These are phyloP conservation scores for Gillenia trifoliata DNA, from an alignment of 306 rosid genomes.

Conservation along the genomic window DNA sequence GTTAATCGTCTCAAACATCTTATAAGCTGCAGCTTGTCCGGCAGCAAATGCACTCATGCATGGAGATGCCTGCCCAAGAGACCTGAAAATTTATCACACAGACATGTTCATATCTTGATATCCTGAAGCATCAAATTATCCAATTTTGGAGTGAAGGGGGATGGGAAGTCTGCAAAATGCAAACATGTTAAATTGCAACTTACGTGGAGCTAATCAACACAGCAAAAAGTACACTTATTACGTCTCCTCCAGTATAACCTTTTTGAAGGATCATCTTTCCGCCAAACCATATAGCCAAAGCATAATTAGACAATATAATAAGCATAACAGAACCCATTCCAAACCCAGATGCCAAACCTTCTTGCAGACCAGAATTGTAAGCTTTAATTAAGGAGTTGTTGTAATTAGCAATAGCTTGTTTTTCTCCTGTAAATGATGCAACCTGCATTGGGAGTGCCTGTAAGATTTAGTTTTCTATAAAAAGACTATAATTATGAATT, in stretches of 20 bases:
- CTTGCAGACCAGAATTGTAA: slow-evolving; percentile 47
- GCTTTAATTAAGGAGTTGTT: slow-evolving; percentile 52
- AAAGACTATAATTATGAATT: neutral
- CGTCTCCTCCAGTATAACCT: slow-evolving; percentile 71
- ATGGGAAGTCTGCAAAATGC: no score
- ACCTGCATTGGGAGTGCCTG: slow-evolving; percentile 41
- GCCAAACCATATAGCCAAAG: slow-evolving; percentile 72
- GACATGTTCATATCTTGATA: neutral
- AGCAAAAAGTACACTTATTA: slow-evolving; percentile 52
- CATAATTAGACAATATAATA: slow-evolving; percentile 41
- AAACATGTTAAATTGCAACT: slow-evolving; percentile 26
- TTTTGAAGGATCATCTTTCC: slow-evolving; percentile 65
- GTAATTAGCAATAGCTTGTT: slow-evolving; percentile 56
- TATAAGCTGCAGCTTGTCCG: no score
- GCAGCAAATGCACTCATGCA: no score
- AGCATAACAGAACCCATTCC: slow-evolving; percentile 44
- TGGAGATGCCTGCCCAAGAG: no score
- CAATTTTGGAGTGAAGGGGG: neutral
- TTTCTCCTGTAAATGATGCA: slow-evolving; percentile 92
- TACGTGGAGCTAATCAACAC: slow-evolving; percentile 66
- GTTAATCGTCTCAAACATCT: no score
- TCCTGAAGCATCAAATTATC: neutral
- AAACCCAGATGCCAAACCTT: slow-evolving; percentile 68
- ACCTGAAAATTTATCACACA: slow-evolving; percentile 53
- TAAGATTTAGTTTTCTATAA: slow-evolving; percentile 2